Base-by-base conservation (phyloP, 768 basidiomycete genomes). In the Symmetrospora coprosmae region DNA sequence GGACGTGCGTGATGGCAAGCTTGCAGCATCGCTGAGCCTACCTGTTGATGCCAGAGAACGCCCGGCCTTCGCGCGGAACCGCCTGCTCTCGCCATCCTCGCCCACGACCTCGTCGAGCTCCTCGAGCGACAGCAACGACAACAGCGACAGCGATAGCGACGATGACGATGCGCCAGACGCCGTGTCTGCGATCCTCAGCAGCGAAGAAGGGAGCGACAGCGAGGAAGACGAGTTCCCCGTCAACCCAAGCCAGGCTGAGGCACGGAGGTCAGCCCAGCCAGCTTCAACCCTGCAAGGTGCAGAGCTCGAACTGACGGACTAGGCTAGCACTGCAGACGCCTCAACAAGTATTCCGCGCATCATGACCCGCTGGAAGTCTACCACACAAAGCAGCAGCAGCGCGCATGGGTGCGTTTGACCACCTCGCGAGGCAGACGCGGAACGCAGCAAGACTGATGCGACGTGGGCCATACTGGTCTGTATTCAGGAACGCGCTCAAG, bases 161-260 rank as follows among this genome's bases (percentile, higher is more conserved):
- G 35, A 3, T 4, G 34, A 39, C 37, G 16, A 7, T 13, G 51
- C 7, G 14, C 25, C 23, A 13, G 53, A 39, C 1, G n/a, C 43
- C n/a, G 23, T 11, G 14, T 46, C 43, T 11, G 13, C 25, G 13
- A 13, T 11, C n/a, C 43, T 21, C n/a, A 16, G 27, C 4, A 19
- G 23, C 38, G 21, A n/a, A n/a, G n/a, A n/a, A n/a, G 47, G 47
- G 5, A 34, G 49, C n/a, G 43, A 51, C 21, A 63, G 61, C 45
- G 53, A 58, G 31, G 55, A 58, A 43, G 55, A 58, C 30, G 55
- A 43, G 40, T 58, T 27, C 31, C 55, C 55, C n/a, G 55, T 58
- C 28, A 38, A 38, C 21, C 41, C 55, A n/a, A 34, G 41, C n/a
- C n/a, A n/a, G n/a, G n/a, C n/a, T n/a, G n/a, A n/a, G n/a, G n/a